Evolutionary conservation across 1,284 basidiomycete genomes (phyloP), one percentile per base, ranked within the genome.

Genomic region (Moesziomyces sp.): DNA sequence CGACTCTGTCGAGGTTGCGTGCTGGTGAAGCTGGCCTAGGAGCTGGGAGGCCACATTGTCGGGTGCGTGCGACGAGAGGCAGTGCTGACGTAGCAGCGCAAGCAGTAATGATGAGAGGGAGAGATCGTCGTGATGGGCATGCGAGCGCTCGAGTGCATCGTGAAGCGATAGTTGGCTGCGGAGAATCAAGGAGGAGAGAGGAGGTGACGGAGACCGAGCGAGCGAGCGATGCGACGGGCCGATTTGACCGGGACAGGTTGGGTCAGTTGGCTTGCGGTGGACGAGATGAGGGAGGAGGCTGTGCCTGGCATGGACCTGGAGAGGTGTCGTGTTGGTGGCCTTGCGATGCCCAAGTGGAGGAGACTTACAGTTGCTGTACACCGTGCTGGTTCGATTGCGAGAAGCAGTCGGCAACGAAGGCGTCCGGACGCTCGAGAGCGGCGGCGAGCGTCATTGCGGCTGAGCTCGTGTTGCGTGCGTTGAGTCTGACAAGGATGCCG

Each of bases 281-380:
- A 24, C 10, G 44, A 5, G 18, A 23, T 7, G 13, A 13, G 19
- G n/a, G 21, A 3, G 19, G 18, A 26, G 2, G 5, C 7, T 9
- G 19, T 21, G 5, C 10, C 14, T 34, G 30, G 30, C 30, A 13
- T 18, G 38, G 38, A 40, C 38, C 3, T 40, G 2, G 38, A 16
- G 14, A 6, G 38, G 7, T n/a, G 38, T 19, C 16, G 30, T 19
- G n/a, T n/a, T 28, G 26, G 10, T 38, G 13, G 30, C n/a, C 16
- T 40, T n/a, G 46, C 28, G 23, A 28, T 40, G 9, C 18, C n/a
- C 11, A n/a, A 3, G 40, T 30, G 10, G 26, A 21, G 30, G 48
- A 54, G 53, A 62, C 65, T 68, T 68, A 68, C 65, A 68, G 54
- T 68, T 62, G 54, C 47, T 58, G 61, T 30, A 55, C 55, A 23